A percentile compares a stretch with the other conserved stretches of the same genome.
Evolutionary conservation across 176 grass and related monocot genomes (phyloP).

Genomic region (Phoenix roebelenii): DNA sequence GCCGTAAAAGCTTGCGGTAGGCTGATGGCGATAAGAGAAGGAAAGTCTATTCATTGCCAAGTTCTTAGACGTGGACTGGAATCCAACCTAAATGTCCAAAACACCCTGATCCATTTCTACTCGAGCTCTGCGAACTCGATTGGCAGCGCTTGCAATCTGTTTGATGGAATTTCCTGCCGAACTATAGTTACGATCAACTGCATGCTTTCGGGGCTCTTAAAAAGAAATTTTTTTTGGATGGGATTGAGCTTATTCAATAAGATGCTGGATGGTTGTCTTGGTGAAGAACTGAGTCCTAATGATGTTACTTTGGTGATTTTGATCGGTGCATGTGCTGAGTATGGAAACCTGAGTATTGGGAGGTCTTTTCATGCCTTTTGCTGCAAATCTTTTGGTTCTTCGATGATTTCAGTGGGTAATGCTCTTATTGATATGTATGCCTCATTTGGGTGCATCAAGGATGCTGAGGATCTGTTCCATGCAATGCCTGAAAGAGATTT

Average conservation of each 20-base stretch:
- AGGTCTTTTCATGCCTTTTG: no score
- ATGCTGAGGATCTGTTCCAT: neutral
- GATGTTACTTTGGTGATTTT: neutral
- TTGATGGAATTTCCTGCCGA: neutral
- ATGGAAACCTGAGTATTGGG: neutral
- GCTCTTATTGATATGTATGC: conserved; percentile 3
- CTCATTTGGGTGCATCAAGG: neutral
- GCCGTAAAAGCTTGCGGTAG: no score
- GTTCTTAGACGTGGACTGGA: no score
- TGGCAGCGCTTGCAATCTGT: no score
- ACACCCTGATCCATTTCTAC: no score
- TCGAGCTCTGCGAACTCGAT: no score
- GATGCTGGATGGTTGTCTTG: neutral
- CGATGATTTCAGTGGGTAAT: neutral
- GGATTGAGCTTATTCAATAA: neutral
- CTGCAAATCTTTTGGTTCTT: neutral
- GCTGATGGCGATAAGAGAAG: no score
- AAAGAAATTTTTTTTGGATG: neutral
- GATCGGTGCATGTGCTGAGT: neutral
- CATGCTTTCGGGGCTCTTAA: neutral
- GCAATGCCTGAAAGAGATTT: no score
- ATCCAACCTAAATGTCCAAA: no score
- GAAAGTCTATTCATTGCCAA: no score
- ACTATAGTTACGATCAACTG: neutral
- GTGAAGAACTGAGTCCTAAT: neutral